phyloP scores from a whole-genome alignment of 1,284 basidiomycete genomes.

The Naganishia liquefaciens region DNA sequence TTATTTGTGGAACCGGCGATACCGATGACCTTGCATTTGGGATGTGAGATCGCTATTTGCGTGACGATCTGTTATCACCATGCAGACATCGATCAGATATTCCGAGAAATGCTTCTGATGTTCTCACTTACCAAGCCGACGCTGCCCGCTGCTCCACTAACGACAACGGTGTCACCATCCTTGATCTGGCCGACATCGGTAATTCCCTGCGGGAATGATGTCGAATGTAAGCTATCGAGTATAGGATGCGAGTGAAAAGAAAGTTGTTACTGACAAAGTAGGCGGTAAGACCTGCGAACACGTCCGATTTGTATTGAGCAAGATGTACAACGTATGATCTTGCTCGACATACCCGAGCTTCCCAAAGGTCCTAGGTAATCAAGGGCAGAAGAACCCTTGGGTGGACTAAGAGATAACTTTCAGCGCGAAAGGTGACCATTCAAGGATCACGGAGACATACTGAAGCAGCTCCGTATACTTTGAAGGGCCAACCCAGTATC shows the following conservation, averaged over 20 bases:
- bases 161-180: slow-evolving; percentile 76
- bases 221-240: background rate
- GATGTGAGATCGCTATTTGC: slow-evolving; percentile 57
- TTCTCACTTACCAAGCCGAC: slow-evolving; percentile 58
- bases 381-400: slow-evolving; percentile 61
- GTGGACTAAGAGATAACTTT: slow-evolving; percentile 46
- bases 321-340: slow-evolving; percentile 1
- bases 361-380: slow-evolving; percentile 78
- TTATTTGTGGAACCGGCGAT: slow-evolving; percentile 79
- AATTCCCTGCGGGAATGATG: slow-evolving; percentile 62
- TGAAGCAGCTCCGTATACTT: slow-evolving; percentile 27
- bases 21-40: slow-evolving; percentile 69
- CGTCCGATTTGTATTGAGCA: background rate
- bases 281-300: slow-evolving; percentile 68
- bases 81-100: slow-evolving; percentile 51
- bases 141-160: slow-evolving; percentile 86
- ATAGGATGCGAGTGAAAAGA: background rate
- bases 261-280: slow-evolving; percentile 65
- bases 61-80: slow-evolving; percentile 77
- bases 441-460: slow-evolving; percentile 11
- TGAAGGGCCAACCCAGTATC: slow-evolving; percentile 30
- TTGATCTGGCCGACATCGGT: slow-evolving; percentile 75
- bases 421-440: background rate
- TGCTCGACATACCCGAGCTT: slow-evolving; percentile 58
- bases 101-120: background rate